Percentiles rank a stretch among this genome's conserved stretches.
phyloP scores from a whole-genome alignment of 163 green algal species.

The Chloromonas sp. region DNA sequence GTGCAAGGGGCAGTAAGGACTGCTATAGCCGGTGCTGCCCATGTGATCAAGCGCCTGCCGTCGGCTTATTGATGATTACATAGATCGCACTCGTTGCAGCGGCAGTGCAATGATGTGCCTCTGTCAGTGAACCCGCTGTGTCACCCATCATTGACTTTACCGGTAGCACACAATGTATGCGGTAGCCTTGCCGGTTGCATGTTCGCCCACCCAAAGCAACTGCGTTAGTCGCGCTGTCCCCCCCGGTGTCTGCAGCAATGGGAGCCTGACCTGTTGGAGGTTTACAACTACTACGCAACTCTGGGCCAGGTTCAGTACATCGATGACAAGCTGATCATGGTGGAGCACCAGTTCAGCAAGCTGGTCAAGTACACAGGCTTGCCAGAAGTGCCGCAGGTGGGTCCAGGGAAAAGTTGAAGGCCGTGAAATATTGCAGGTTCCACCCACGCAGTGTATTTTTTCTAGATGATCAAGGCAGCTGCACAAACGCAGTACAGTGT shows the following conservation, averaged over 20 bases:
- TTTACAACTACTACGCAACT: constrained; percentile 27
- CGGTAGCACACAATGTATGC: background rate
- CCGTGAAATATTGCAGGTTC: background rate
- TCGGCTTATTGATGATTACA: no score
- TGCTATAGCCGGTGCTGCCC: no score
- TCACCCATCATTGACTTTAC: no score
- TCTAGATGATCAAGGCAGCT: background rate
- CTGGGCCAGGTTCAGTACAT: constrained; percentile 19
- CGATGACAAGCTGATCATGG: constrained; percentile 22
- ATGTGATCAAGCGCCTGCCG: no score
- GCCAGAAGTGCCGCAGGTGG: background rate
- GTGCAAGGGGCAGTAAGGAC: no score
- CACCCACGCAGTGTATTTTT: background rate
- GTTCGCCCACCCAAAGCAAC: background rate
- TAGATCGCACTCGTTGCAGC: no score
- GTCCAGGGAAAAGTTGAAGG: background rate
- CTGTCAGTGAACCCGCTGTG: no score
- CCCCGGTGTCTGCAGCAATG: background rate
- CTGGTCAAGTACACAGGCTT: background rate
- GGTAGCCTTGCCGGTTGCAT: background rate
- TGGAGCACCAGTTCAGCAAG: constrained; percentile 26
- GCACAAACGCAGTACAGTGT: background rate
- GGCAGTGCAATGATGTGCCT: no score
- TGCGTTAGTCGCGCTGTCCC: no score
- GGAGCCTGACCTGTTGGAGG: constrained; percentile 14